These are phyloP conservation scores for Ogataea pini DNA, from an alignment of 805 yeast species.

Conservation along the genomic window DNA sequence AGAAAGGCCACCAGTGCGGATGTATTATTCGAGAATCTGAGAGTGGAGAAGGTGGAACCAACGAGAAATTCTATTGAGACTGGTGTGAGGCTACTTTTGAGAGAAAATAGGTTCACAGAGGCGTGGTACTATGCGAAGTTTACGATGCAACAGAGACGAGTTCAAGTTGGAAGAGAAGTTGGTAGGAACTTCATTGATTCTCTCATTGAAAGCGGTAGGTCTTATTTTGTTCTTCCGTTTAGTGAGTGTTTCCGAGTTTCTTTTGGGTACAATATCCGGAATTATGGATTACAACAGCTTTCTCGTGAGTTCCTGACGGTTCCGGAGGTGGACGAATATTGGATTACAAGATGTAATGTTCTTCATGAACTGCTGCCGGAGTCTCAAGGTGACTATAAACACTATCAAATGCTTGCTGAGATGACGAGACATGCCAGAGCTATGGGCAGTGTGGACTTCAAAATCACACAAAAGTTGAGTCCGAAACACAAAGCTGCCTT, in stretches of 20 bases:
- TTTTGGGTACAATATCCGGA: slow-evolving; percentile 4
- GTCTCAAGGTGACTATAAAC: neutral
- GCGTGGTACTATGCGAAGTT: slow-evolving; percentile 12
- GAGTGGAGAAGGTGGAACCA: neutral
- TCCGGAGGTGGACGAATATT: neutral
- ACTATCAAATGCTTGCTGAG: neutral
- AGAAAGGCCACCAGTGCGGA: slow-evolving; percentile 1
- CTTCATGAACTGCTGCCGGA: slow-evolving; percentile 1
- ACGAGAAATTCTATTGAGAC: neutral
- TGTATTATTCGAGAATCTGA: neutral
- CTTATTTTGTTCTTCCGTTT: slow-evolving; percentile 9
- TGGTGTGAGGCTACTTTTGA: slow-evolving; percentile 4
- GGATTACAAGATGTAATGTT: slow-evolving; percentile 1
- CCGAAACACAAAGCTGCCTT: neutral
- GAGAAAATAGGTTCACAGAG: slow-evolving; percentile 3
- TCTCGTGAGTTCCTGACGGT: neutral
- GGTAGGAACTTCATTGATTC: slow-evolving; percentile 11
- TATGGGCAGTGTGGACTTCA: slow-evolving; percentile 1
- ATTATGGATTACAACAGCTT: slow-evolving; percentile 4
- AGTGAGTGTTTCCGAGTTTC: neutral
- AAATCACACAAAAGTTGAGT: slow-evolving; percentile 4
- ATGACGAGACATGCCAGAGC: neutral
- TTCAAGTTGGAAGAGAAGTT: neutral
- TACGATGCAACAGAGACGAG: neutral
- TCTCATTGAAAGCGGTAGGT: neutral